These are phyloP conservation scores for Fragaria vesca DNA, from an alignment of 306 rosid species.

Conservation along the genomic window DNA sequence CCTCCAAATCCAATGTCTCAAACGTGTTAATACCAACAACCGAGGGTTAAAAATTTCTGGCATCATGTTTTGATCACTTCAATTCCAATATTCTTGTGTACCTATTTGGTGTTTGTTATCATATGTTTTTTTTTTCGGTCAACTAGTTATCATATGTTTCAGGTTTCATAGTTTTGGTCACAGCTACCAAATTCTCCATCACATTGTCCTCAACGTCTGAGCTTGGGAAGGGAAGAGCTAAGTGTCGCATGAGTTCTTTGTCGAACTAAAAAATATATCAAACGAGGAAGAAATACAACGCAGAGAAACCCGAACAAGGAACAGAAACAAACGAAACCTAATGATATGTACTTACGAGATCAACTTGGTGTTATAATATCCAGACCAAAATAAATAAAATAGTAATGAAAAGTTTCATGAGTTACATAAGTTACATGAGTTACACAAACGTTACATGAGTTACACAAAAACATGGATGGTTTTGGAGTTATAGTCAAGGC, in stretches of 20 bases:
- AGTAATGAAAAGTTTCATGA: no score
- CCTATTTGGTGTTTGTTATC: not conserved
- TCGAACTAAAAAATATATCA: no score
- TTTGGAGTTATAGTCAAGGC: no score
- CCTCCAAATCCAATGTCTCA: not conserved
- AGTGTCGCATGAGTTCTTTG: not conserved
- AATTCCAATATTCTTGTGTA: not conserved
- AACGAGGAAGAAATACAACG: not conserved
- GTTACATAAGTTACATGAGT: no score
- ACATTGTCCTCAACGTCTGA: not conserved
- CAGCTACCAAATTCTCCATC: not conserved
- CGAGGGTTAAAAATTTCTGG: not conserved
- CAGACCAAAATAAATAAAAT: no score
- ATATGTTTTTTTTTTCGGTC: no score
- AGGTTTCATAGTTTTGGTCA: not conserved
- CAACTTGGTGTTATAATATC: not conserved
- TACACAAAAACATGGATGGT: no score
- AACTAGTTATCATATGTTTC: not conserved
- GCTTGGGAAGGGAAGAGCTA: not conserved
- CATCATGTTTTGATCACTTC: not conserved
- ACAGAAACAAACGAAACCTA: not conserved
- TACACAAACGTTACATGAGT: no score
- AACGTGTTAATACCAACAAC: not conserved
- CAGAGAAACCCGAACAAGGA: not conserved
- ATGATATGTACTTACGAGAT: not conserved